A percentile compares a stretch with the other conserved stretches of the same genome.
Conservation (phyloP, 495 filamentous ascomycete genomes). For the Lasiosphaeriaceae sp. region DNA sequence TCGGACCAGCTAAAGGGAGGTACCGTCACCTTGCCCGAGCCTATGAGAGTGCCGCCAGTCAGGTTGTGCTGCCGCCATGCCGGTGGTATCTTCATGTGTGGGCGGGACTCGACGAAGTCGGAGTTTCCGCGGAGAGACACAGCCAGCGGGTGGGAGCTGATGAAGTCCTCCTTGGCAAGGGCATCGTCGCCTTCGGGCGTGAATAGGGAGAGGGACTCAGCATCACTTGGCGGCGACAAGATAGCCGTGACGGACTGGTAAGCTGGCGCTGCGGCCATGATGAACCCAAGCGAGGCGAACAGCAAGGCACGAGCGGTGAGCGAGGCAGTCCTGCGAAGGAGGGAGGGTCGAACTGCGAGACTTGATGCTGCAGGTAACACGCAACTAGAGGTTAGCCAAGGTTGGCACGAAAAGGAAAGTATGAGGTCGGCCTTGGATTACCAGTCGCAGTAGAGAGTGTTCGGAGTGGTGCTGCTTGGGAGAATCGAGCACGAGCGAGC, state of each 20-base stretch:
- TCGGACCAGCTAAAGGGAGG: constrained; percentile 78
- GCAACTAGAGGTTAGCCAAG: neutral
- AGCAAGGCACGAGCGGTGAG: constrained; percentile 33
- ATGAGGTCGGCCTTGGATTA: neutral
- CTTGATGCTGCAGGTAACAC: neutral
- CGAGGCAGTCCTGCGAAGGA: constrained; percentile 26
- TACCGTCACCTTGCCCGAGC: constrained; percentile 71
- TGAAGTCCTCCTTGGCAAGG: constrained; percentile 63
- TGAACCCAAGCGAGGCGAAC: constrained; percentile 50
- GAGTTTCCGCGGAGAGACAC: constrained; percentile 61
- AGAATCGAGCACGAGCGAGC: neutral
- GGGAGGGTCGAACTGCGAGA: constrained; percentile 7
- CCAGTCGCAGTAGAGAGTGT: constrained; percentile 11
- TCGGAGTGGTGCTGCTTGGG: constrained; percentile 7
- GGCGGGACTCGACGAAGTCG: constrained; percentile 71
- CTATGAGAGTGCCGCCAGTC: constrained; percentile 75
- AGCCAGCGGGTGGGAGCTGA: constrained; percentile 71
- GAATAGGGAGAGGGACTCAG: constrained; percentile 68
- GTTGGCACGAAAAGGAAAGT: neutral
- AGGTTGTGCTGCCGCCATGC: constrained; percentile 65
- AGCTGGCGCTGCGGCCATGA: constrained; percentile 49
- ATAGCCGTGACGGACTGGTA: constrained; percentile 39
- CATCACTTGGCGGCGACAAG: constrained; percentile 59
- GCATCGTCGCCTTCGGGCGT: constrained; percentile 56
- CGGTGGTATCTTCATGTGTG: constrained; percentile 79